These are phyloP conservation scores for Pseudopithomyces maydicus DNA, from an alignment of 2,329 filamentous ascomycete species.

Conservation along the genomic window DNA sequence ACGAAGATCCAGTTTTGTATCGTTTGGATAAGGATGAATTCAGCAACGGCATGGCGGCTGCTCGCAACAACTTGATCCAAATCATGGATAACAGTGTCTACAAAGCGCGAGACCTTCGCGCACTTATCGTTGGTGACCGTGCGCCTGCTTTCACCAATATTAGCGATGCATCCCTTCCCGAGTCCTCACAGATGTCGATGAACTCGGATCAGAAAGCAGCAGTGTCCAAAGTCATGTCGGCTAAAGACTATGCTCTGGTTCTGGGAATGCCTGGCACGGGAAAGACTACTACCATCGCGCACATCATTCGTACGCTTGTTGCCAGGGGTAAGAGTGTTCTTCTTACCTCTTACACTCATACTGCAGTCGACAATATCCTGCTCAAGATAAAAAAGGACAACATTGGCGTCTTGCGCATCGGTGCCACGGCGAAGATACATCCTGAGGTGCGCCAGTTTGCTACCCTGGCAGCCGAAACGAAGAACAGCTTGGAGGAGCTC, in stretches of 20 bases:
- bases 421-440: constrained; percentile 83
- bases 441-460: constrained; percentile 86
- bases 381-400: constrained; percentile 83
- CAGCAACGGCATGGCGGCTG: constrained; percentile 94
- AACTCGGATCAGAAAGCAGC: constrained; percentile 87
- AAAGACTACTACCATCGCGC: constrained; percentile 97
- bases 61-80: constrained; percentile 90
- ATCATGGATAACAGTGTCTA: constrained; percentile 82
- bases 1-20: constrained; percentile 68
- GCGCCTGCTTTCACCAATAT: constrained; percentile 73
- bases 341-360: constrained; percentile 94
- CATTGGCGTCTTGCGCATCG: constrained; percentile 82
- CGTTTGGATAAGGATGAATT: constrained; percentile 98
- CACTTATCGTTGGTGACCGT: constrained; percentile 78
- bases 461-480: constrained; percentile 74
- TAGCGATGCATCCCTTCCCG: constrained; percentile 63
- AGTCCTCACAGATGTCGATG: constrained; percentile 64
- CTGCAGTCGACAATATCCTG: constrained; percentile 96
- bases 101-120: constrained; percentile 73
- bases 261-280: constrained; percentile 98
- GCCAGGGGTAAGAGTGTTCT: constrained; percentile 90
- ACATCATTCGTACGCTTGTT: constrained; percentile 90
- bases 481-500: constrained; percentile 80
- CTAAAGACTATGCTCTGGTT: constrained; percentile 93
- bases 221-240: constrained; percentile 94